Base-by-base conservation (phyloP, 176 grass and related monocot species). In the Avena sativa region DNA sequence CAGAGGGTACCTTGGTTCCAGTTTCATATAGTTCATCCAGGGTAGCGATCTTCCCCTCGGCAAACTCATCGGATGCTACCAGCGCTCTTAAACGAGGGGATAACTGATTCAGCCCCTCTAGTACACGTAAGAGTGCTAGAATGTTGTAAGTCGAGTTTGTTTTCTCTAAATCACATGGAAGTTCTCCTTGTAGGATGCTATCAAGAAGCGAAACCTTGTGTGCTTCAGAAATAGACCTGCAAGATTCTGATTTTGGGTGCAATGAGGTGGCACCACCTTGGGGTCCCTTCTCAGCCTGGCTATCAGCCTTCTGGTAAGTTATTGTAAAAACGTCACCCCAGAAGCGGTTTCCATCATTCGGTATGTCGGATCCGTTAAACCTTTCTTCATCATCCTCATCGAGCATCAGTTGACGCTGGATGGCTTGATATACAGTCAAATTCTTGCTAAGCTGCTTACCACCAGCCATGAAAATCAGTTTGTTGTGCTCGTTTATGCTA, bases 321-420 rank as follows among this genome's bases (percentile, higher is more conserved):
- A 98, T 95, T 10, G 95, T 95, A 84, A 98, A 98, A 63, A 98
- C 79, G 48, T 98, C 95, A 87, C 88, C 92, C 89, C 91, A 95
- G 86, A 97, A 97, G 20, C 91, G 84, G 71, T 86, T 95, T 73
- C 89, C 93, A 92, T 97, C 93, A 34, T 89, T 93, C 0, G 80
- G 72, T 61, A 95, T 57, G 76, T 95, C 93, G 40, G 93, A 93
- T 78, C 95, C 91, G 62, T 87, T 95, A 14, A 98, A 92, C 74
- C 88, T 93, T 50, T 98, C 95, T 79, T 98, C 95, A 52, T 95
- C 91, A 66, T 98, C 93, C 76, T 98, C 95, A 60, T 95, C 95
- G 44, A 92, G 89, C 83, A 92, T 82, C 59, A 95, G 79, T 68
- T 95, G 93, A 1, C 91, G 93, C 83, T 98, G 95, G 84, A 95